These are phyloP conservation scores for Torulaspora franciscae DNA, from an alignment of 805 yeast genomes.

Conservation along the genomic window DNA sequence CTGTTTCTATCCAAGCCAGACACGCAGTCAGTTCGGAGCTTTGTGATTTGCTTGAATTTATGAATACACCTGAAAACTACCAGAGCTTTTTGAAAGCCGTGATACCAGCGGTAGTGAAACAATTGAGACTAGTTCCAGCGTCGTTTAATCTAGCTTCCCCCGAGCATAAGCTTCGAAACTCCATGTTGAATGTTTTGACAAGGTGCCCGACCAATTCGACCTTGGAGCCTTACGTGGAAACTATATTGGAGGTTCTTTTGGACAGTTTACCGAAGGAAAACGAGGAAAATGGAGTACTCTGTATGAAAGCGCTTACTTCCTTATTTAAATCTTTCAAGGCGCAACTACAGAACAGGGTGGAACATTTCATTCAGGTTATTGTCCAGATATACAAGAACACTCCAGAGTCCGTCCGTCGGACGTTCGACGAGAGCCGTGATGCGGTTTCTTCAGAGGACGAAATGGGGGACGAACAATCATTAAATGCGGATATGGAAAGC, in stretches of 20 bases:
- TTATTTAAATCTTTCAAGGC: slow-evolving; percentile 80
- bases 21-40: slow-evolving; percentile 74
- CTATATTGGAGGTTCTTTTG: slow-evolving; percentile 54
- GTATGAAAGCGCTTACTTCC: slow-evolving; percentile 81
- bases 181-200: slow-evolving; percentile 72
- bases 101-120: slow-evolving; percentile 62
- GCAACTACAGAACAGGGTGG: slow-evolving; percentile 62
- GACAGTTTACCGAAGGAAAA: slow-evolving; percentile 67
- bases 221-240: slow-evolving; percentile 62
- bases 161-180: slow-evolving; percentile 73
- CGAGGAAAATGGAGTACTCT: slow-evolving; percentile 90
- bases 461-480: slow-evolving; percentile 11
- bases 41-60: slow-evolving; percentile 80
- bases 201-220: slow-evolving; percentile 79
- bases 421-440: slow-evolving; percentile 44
- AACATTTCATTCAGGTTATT: slow-evolving; percentile 71
- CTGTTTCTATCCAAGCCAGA: slow-evolving; percentile 53
- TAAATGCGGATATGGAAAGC: slow-evolving; percentile 8
- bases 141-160: slow-evolving; percentile 59
- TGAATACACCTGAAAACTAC: slow-evolving; percentile 76
- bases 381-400: slow-evolving; percentile 73
- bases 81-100: slow-evolving; percentile 65
- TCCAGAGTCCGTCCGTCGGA: slow-evolving; percentile 65
- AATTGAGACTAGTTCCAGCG: slow-evolving; percentile 65
- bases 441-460: slow-evolving; percentile 15